Base-by-base conservation (phyloP, 768 basidiomycete species). In the Hygrophoropsis aurantiaca region DNA sequence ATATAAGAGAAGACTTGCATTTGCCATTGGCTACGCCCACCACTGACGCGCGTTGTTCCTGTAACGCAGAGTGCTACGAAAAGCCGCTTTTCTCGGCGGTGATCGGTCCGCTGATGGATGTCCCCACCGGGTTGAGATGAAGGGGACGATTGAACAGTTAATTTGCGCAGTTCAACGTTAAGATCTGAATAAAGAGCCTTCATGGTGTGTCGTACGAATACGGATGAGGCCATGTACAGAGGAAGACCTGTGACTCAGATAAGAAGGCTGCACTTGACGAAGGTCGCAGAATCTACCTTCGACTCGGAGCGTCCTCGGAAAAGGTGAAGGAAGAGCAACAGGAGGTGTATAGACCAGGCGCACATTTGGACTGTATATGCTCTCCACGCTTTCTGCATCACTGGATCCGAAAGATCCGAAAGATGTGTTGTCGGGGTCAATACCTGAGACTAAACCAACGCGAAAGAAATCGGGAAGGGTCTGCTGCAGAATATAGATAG, bases 401-500 rank as follows among this genome's bases (percentile, higher is more conserved):
- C 62, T 11, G 63, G 55, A 23, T 30, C 27, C 27, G 27, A 30
- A 7, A 61, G 64, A 44, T 61, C 66, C 44, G 24, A 66, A 62
- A 8, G 35, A 65, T 46, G 15, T 64, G 72, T 74, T 75, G 0
- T 66, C 60, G 44, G 70, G 74, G 58, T 84, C 78, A 11, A 84
- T 59, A 1, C 70, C 73, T 3, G 79, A 77, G 10, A 87, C 66
- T 4, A 91, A 78, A 2, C 89, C 89, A 3, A 72, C 71, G 7
- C 73, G 60, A 59, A 91, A 91, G 64, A 90, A 90, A 9, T 76
- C 72, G 1, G 86, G 86, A 6, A 90, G 73, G 0, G 89, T 89
- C 50, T 79, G 72, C 57, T 80, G 80, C 1, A 91, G 69, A 25
- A 86, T 68, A 57, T 81, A 78, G 44, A 87, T 82, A 3, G 83